phyloP scores from a whole-genome alignment of 441 rosid species.

The Adansonia rubrostipa region DNA sequence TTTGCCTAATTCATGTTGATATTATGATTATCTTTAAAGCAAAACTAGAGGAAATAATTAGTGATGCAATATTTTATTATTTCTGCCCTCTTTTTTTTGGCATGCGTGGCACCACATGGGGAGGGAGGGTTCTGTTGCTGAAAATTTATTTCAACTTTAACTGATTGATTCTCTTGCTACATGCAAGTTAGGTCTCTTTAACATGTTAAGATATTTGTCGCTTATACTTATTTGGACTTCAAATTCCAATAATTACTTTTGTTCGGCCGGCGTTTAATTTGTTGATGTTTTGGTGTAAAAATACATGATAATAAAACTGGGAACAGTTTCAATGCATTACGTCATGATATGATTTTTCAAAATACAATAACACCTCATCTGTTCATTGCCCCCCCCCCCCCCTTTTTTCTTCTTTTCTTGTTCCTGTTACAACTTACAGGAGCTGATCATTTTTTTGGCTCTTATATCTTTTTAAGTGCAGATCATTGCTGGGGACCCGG shows the following conservation, averaged over 20 bases:
- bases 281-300: constrained; percentile 9
- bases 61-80: constrained; percentile 8
- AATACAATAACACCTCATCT: neutral
- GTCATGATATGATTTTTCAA: neutral
- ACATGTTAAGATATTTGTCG: neutral
- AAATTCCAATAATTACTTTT: neutral
- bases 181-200: neutral
- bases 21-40: constrained; percentile 10
- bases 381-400: too few relatives aligned
- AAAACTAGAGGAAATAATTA: constrained; percentile 1
- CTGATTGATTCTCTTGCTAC: constrained; percentile 13
- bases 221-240: neutral
- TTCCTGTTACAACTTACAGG: constrained; percentile 4
- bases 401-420: neutral
- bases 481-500: constrained; percentile 97
- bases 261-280: neutral
- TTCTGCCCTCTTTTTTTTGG: neutral
- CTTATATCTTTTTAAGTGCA: constrained; percentile 39
- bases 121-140: neutral
- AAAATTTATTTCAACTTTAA: neutral
- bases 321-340: constrained; percentile 10
- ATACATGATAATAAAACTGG: neutral
- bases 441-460: constrained; percentile 12
- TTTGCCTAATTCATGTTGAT: constrained; percentile 14
- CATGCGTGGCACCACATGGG: neutral